These are phyloP conservation scores for Cenococcum geophilum DNA, from an alignment of 495 filamentous ascomycete genomes.

Conservation along the genomic window DNA sequence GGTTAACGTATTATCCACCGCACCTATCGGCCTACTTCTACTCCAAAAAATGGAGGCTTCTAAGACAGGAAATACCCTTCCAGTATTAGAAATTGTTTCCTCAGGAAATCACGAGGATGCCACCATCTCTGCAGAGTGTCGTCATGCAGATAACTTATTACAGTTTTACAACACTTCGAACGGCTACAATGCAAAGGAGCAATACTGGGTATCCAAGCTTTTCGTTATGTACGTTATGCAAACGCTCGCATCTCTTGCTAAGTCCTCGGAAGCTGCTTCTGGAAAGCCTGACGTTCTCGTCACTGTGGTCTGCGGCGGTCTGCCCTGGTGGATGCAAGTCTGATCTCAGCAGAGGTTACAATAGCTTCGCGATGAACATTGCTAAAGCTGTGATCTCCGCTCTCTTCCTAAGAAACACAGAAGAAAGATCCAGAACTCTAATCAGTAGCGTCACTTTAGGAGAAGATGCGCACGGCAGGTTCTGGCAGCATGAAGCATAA, in stretches of 20 bases:
- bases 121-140: not conserved
- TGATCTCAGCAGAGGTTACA: conserved; percentile 18
- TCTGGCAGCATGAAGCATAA: conserved; percentile 21
- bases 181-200: conserved; percentile 6
- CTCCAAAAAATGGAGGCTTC: conserved; percentile 21
- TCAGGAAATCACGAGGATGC: conserved; percentile 16
- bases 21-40: conserved; percentile 20
- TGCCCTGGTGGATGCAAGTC: conserved; percentile 21
- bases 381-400: not conserved
- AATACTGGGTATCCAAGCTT: conserved; percentile 20
- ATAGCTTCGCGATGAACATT: conserved; percentile 8
- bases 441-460: conserved; percentile 23
- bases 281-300: conserved; percentile 18
- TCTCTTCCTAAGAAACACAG: conserved; percentile 7
- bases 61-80: conserved; percentile 4
- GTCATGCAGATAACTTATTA: conserved; percentile 4
- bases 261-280: conserved; percentile 1
- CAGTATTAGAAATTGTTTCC: conserved; percentile 26
- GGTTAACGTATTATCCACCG: conserved; percentile 21
- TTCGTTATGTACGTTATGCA: conserved; percentile 22
- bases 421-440: conserved; percentile 17
- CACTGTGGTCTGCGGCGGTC: conserved; percentile 19
- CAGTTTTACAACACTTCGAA: conserved; percentile 17
- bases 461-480: conserved; percentile 20
- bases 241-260: not conserved